A percentile compares a stretch with the other conserved stretches of the same genome.
phyloP scores from a whole-genome alignment of 345 rosid genomes.

The Eutrema yunnanense region DNA sequence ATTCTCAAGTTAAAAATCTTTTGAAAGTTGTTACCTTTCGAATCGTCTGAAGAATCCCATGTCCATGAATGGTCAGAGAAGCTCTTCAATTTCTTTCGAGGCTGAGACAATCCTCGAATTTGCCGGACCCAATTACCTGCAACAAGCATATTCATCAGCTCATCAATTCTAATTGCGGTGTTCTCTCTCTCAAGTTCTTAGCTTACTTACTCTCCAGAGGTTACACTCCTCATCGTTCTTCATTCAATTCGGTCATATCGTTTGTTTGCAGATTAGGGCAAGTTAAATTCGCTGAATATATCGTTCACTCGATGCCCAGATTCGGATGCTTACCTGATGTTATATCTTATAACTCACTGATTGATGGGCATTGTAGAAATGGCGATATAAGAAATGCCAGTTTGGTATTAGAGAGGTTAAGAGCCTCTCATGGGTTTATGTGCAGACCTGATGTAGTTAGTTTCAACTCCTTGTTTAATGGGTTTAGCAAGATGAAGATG shows the following conservation, averaged over 20 bases:
- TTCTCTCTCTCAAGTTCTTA: constrained; percentile 34
- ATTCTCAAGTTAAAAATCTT: background rate
- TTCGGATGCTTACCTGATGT: constrained; percentile 35
- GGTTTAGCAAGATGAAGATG: constrained; percentile 37
- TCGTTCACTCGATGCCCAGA: constrained; percentile 30
- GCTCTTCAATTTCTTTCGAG: constrained; percentile 30
- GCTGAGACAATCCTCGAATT: constrained; percentile 18
- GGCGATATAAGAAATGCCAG: constrained; percentile 27
- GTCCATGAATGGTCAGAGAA: constrained; percentile 35
- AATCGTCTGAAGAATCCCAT: constrained; percentile 10
- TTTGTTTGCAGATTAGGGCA: constrained; percentile 31
- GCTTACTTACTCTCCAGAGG: constrained; percentile 37
- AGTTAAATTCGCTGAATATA: constrained; percentile 28
- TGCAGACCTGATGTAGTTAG: constrained; percentile 38
- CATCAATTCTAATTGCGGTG: constrained; percentile 30
- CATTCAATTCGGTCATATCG: constrained; percentile 36
- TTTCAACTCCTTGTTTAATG: constrained; percentile 42
- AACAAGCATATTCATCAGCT: constrained; percentile 40
- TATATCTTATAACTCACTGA: constrained; percentile 40
- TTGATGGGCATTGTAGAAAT: constrained; percentile 37
- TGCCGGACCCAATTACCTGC: constrained; percentile 27
- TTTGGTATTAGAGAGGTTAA: constrained; percentile 21
- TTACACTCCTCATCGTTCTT: constrained; percentile 39
- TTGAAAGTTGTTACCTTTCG: constrained; percentile 7
- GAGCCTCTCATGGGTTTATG: constrained; percentile 14